Base-by-base conservation (phyloP, 768 basidiomycete species). In the Mycena indigotica region DNA sequence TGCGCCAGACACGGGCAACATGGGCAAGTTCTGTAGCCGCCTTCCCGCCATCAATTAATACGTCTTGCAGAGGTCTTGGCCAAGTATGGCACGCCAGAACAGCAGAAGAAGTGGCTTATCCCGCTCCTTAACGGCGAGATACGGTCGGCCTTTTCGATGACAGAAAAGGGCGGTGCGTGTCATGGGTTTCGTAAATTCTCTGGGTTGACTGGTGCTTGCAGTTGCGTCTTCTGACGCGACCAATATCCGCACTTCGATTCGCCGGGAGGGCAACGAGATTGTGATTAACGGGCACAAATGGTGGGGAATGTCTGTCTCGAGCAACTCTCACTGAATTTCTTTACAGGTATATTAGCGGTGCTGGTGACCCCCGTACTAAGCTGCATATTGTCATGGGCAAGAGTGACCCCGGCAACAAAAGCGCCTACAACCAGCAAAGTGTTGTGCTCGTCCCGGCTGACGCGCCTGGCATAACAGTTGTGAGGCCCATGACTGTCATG, bases 231-330 rank as follows among this genome's bases (percentile, higher is more conserved):
- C 93, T 23, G 95, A 97, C 73, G 97, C 97, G 5, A 96, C 87
- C 52, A 99, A 99, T 71, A 93, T 96, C 66, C 86, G 84, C 50
- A 96, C 93, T 1, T 90, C 91, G 25, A 90, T 96, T 61, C 80
- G 84, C 55, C 83, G 84, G 60, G 91, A 94, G 67, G 92, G 93
- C 30, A 77, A 90, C 65, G 88, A 94, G 60, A 92, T 98, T 61
- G 87, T 96, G 61, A 87, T 99, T 59, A 95, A 91, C 66, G 97
- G 95, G 0, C 93, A 95, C 74, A 99, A 99, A 82, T 98, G 96
- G 95, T 91, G 56, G 23, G n/a, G n/a, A n/a, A n/a, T n/a, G n/a
- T n/a, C n/a, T n/a, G n/a, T n/a, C n/a, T n/a, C n/a, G n/a, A n/a
- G n/a, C n/a, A n/a, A n/a, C n/a, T n/a, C n/a, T n/a, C n/a, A n/a